Conservation (phyloP, 23 red algal species). For the Pyropia yezoensis region DNA sequence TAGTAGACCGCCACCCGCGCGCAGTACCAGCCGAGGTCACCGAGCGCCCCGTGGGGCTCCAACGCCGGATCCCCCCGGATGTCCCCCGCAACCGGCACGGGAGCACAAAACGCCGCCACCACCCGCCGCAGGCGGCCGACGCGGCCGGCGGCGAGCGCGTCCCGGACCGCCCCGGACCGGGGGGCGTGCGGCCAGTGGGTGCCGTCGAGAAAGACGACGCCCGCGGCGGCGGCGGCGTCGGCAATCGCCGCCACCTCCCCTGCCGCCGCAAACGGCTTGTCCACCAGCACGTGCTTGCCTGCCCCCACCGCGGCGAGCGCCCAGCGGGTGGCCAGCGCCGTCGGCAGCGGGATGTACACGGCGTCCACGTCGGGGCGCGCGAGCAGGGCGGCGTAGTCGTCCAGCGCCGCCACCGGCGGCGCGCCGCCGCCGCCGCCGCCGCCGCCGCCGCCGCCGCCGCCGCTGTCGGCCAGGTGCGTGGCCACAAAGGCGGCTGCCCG, state of each 20-base stretch:
- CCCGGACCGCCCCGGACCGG: constrained; percentile 11
- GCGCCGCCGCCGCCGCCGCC: no score
- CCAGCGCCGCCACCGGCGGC: no score
- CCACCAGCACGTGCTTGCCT: constrained; percentile 66
- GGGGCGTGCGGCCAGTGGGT: constrained; percentile 71
- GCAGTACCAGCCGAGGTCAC: constrained; percentile 70
- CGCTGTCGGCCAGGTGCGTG: neutral
- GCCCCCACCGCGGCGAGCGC: constrained; percentile 32
- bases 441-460: constrained; percentile 12
- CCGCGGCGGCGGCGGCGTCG: constrained; percentile 12
- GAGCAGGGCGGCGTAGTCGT: constrained; percentile 11
- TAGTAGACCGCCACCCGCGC: constrained; percentile 11
- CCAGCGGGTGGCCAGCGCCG: constrained; percentile 39
- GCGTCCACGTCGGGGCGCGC: constrained; percentile 19
- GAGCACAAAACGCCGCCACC: constrained; percentile 6
- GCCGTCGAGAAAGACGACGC: constrained; percentile 58
- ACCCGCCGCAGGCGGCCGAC: constrained; percentile 39
- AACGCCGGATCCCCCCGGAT: constrained; percentile 42
- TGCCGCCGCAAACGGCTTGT: constrained; percentile 50
- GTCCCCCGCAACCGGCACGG: constrained; percentile 11
- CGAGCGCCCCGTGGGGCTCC: constrained; percentile 46
- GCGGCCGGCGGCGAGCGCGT: constrained; percentile 8
- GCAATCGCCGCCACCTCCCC: constrained; percentile 23
- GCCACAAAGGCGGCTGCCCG: constrained; percentile 22
- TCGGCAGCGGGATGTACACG: constrained; percentile 74